Percentiles rank a stretch among this genome's conserved stretches.
Evolutionary conservation across 192 early-diverging fungal species (phyloP).

Genomic region (Backusella psychrophila): DNA sequence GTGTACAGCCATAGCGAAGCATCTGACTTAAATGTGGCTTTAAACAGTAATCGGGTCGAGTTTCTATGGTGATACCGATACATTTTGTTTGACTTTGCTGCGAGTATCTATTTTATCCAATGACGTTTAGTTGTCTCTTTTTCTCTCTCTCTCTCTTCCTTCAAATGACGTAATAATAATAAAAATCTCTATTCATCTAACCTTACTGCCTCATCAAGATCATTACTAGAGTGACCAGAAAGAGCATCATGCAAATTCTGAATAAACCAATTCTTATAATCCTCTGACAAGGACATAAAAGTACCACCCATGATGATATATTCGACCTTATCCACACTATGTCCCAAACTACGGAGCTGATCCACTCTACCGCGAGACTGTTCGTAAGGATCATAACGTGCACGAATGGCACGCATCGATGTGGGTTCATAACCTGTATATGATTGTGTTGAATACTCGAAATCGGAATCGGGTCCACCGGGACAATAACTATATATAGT

Average conservation of each 20-base stretch:
- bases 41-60: constrained; percentile 96
- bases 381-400: constrained; percentile 97
- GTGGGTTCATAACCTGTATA: constrained; percentile 99
- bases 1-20: constrained; percentile 98
- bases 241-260: constrained; percentile 94
- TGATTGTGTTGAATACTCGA: constrained; percentile 99
- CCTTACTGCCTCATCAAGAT: constrained; percentile 97
- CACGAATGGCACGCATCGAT: constrained; percentile 96
- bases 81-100: constrained; percentile 97
- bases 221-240: constrained; percentile 84
- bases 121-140: background rate
- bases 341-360: constrained; percentile 90
- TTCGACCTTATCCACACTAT: constrained; percentile 97
- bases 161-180: background rate
- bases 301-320: constrained; percentile 99
- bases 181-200: constrained; percentile 19
- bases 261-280: constrained; percentile 99
- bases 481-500: constrained; percentile 75
- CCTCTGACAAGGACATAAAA: constrained; percentile 95
- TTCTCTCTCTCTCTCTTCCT: background rate
- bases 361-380: constrained; percentile 93
- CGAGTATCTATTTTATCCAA: constrained; percentile 60
- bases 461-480: constrained; percentile 98
- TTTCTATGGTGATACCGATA: constrained; percentile 99
- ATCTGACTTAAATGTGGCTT: constrained; percentile 98